These are phyloP conservation scores for Artemisia tridentata DNA, from an alignment of 129 eudicot genomes.

Conservation along the genomic window DNA sequence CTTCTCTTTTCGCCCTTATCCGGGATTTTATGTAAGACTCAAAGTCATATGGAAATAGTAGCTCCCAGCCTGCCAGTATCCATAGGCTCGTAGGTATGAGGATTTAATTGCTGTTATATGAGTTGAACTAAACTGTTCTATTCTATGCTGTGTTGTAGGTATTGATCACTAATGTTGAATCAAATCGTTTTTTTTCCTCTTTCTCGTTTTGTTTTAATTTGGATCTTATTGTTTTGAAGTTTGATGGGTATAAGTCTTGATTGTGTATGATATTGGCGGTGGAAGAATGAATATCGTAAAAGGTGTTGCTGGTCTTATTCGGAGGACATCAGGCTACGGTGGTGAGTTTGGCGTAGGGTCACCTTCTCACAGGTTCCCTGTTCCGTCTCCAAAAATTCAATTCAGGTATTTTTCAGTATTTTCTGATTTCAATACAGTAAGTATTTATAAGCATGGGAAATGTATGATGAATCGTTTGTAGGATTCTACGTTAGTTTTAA, in stretches of 20 bases:
- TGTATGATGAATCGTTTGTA: background rate
- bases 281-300: constrained; percentile 92
- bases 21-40: too few relatives aligned
- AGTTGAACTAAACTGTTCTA: background rate
- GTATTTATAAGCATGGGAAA: background rate
- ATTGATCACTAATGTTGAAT: constrained; percentile 15
- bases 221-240: constrained; percentile 39
- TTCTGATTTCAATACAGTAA: constrained; percentile 4
- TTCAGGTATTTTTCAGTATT: constrained; percentile 60
- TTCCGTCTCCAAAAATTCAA: constrained; percentile 49
- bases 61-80: too few relatives aligned
- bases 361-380: constrained; percentile 54
- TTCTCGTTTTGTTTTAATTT: constrained; percentile 23
- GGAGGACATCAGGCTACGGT: constrained; percentile 74
- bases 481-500: constrained; percentile 19
- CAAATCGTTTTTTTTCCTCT: background rate
- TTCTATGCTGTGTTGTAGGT: too few relatives aligned
- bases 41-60: too few relatives aligned
- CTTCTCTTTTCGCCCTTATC: too few relatives aligned
- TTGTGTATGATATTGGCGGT: constrained; percentile 39
- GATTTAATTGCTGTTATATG: constrained; percentile 8
- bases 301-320: constrained; percentile 92
- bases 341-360: constrained; percentile 52
- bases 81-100: background rate
- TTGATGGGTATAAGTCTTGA: constrained; percentile 40